phyloP scores from a whole-genome alignment of 2,329 filamentous ascomycete species.

The Colletotrichum spaethianum region DNA sequence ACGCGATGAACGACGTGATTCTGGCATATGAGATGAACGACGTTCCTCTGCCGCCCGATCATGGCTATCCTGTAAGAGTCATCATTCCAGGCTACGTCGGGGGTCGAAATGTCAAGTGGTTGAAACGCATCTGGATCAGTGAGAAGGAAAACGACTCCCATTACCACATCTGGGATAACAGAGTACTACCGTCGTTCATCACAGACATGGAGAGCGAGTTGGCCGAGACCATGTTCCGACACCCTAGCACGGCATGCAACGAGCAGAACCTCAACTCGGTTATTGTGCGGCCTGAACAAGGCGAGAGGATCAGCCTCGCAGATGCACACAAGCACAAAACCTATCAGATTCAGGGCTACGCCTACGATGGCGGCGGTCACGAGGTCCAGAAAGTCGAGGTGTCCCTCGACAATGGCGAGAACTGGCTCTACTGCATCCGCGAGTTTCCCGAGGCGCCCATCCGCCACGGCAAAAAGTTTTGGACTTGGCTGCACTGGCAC shows the following conservation, averaged over 20 bases:
- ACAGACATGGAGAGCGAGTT: constrained; percentile 63
- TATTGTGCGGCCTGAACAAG: constrained; percentile 61
- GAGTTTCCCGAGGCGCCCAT: constrained; percentile 63
- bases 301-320: constrained; percentile 57
- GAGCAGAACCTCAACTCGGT: constrained; percentile 65
- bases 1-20: constrained; percentile 62
- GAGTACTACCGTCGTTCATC: constrained; percentile 65
- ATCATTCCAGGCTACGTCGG: constrained; percentile 60
- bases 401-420: constrained; percentile 60
- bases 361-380: constrained; percentile 65
- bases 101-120: constrained; percentile 63
- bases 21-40: constrained; percentile 65
- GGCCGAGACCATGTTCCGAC: constrained; percentile 60
- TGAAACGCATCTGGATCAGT: constrained; percentile 57
- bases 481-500: constrained; percentile 68
- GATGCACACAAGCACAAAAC: constrained; percentile 48
- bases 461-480: constrained; percentile 67
- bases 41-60: constrained; percentile 57
- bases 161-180: constrained; percentile 66
- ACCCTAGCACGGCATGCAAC: constrained; percentile 62
- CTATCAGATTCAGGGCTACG: constrained; percentile 62
- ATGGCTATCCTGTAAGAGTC: constrained; percentile 59
- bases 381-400: constrained; percentile 65
- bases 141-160: constrained; percentile 60
- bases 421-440: constrained; percentile 53